Conservation (phyloP, 2,329 filamentous ascomycete genomes). For the Sporothrix schenckii region DNA sequence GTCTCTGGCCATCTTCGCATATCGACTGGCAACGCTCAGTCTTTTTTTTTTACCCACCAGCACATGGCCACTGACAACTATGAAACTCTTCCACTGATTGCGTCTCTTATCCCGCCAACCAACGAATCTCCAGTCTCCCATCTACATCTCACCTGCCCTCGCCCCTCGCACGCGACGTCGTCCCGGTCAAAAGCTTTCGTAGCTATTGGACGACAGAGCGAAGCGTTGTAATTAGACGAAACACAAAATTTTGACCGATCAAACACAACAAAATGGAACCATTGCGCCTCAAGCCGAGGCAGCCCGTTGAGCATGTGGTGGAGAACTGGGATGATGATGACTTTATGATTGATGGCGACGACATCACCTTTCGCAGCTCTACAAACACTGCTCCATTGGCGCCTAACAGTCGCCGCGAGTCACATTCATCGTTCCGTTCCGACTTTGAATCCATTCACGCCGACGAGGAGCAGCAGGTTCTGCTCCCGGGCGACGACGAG, state of each 20-base stretch:
- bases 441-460: slow-evolving; percentile 75
- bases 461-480: slow-evolving; percentile 86
- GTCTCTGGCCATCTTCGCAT: neutral
- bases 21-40: slow-evolving; percentile 1
- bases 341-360: slow-evolving; percentile 69
- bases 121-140: neutral
- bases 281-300: slow-evolving; percentile 56
- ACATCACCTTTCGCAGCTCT: slow-evolving; percentile 62
- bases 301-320: slow-evolving; percentile 62
- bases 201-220: slow-evolving; percentile 30
- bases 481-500: slow-evolving; percentile 83
- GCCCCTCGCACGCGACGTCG: slow-evolving; percentile 33
- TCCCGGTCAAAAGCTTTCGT: slow-evolving; percentile 27
- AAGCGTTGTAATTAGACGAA: slow-evolving; percentile 7
- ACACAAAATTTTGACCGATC: slow-evolving; percentile 11
- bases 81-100: slow-evolving; percentile 43
- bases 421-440: slow-evolving; percentile 81
- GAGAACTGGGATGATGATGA: slow-evolving; percentile 82
- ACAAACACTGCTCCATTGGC: slow-evolving; percentile 48
- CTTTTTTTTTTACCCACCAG: neutral
- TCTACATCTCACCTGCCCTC: slow-evolving; percentile 22
- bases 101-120: slow-evolving; percentile 11
- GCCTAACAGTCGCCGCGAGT: slow-evolving; percentile 66
- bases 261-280: slow-evolving; percentile 52
- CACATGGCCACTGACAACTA: slow-evolving; percentile 39